phyloP scores from a whole-genome alignment of 2,329 filamentous ascomycete species.

The Nigrograna mackinnonii region DNA sequence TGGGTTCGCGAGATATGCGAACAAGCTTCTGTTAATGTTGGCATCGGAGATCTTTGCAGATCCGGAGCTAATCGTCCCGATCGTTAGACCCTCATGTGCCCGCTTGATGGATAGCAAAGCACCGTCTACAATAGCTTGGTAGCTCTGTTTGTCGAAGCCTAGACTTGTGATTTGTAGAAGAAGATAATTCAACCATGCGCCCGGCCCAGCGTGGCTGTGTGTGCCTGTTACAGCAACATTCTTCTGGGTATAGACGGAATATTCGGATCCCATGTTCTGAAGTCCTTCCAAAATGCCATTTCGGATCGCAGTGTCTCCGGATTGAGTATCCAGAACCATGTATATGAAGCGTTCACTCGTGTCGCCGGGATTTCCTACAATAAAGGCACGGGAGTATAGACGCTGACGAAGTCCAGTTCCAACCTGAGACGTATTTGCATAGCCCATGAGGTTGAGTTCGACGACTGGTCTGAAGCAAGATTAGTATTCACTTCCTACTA shows the following conservation, averaged over 20 bases:
- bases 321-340: slow-evolving; percentile 82
- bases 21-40: slow-evolving; percentile 88
- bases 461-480: slow-evolving; percentile 70
- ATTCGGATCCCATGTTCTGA: slow-evolving; percentile 69
- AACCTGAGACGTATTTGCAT: slow-evolving; percentile 81
- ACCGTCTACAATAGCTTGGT: slow-evolving; percentile 86
- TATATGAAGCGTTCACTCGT: slow-evolving; percentile 80
- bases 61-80: slow-evolving; percentile 73
- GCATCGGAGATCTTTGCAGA: slow-evolving; percentile 71
- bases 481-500: slow-evolving; percentile 14
- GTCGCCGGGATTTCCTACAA: slow-evolving; percentile 70
- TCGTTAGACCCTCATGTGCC: slow-evolving; percentile 72
- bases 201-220: slow-evolving; percentile 89
- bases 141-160: slow-evolving; percentile 85
- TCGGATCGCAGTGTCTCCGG: slow-evolving; percentile 85
- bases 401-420: slow-evolving; percentile 86
- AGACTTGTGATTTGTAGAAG: slow-evolving; percentile 87
- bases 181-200: slow-evolving; percentile 92
- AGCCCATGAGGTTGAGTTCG: slow-evolving; percentile 89
- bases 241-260: slow-evolving; percentile 73
- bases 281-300: slow-evolving; percentile 84
- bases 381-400: slow-evolving; percentile 87
- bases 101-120: slow-evolving; percentile 78
- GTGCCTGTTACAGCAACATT: slow-evolving; percentile 92
- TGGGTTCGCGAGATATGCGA: slow-evolving; percentile 86